Percentiles rank a stretch among this genome's conserved stretches.
Evolutionary conservation across 305 asterid genomes (phyloP).

Genomic region (Fraxinus sp.): DNA sequence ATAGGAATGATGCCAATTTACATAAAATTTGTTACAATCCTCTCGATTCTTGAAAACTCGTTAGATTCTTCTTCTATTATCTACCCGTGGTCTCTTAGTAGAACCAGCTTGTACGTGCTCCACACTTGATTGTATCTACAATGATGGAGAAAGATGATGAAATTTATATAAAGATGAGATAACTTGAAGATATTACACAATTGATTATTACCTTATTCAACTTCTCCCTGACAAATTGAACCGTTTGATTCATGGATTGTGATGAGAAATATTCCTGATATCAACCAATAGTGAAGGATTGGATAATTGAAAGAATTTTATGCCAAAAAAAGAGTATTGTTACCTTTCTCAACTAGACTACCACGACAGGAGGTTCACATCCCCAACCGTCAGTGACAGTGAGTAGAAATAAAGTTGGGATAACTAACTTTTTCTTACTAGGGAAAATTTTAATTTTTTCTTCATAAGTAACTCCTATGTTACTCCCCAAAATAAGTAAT

Average conservation of each 20-base stretch:
- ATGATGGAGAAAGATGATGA: constrained; percentile 10
- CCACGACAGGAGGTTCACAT: background rate
- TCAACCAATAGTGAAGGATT: constrained; percentile 8
- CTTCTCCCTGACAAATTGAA: constrained; percentile 71
- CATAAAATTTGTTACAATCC: constrained; percentile 1
- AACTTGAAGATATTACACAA: background rate
- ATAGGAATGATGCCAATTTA: background rate
- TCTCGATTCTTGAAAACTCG: background rate
- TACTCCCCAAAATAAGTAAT: background rate
- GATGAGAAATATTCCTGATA: constrained; percentile 73
- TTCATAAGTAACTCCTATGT: background rate
- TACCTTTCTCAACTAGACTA: background rate
- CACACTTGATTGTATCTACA: constrained; percentile 59
- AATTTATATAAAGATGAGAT: background rate
- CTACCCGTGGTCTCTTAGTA: constrained; percentile 58
- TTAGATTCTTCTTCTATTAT: constrained; percentile 76
- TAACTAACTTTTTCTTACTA: background rate
- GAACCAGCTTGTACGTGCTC: constrained; percentile 43
- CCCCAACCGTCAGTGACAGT: background rate
- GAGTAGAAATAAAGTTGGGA: background rate
- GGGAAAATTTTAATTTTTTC: background rate
- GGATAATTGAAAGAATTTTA: constrained; percentile 1
- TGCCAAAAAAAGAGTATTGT: background rate
- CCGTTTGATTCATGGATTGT: constrained; percentile 82
- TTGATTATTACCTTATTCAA: constrained; percentile 53